These are phyloP conservation scores for Scedosporium boydii DNA, from an alignment of 2,329 filamentous ascomycete genomes.

Conservation along the genomic window DNA sequence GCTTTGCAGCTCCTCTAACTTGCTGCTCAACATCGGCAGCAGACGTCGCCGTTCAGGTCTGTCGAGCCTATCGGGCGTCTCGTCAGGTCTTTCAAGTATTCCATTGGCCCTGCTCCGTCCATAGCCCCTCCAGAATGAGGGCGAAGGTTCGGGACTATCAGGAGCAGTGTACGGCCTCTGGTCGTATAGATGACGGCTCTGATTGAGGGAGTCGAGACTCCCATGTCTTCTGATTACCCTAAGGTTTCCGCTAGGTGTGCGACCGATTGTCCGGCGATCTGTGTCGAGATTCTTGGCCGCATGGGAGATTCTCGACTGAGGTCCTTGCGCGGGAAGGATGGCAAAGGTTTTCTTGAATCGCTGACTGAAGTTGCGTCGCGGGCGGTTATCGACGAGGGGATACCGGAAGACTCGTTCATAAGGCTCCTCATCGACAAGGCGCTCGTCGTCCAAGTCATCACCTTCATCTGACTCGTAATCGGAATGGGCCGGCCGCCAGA, in stretches of 20 bases:
- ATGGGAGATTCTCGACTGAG: slow-evolving; percentile 24
- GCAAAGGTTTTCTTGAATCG: slow-evolving; percentile 51
- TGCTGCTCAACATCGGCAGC: slow-evolving; percentile 29
- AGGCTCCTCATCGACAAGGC: slow-evolving; percentile 23
- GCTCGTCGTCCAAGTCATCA: slow-evolving; percentile 17
- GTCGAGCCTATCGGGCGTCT: slow-evolving; percentile 13
- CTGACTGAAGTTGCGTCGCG: slow-evolving; percentile 37
- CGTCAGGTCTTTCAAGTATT: background rate
- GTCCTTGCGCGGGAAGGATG: slow-evolving; percentile 42
- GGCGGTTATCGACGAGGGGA: slow-evolving; percentile 39
- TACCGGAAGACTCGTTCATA: slow-evolving; percentile 34
- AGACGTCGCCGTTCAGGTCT: slow-evolving; percentile 13
- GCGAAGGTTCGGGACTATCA: background rate
- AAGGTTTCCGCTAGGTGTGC: slow-evolving; percentile 50
- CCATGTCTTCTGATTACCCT: slow-evolving; percentile 45
- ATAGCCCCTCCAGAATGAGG: slow-evolving; percentile 5
- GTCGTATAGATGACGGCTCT: slow-evolving; percentile 10
- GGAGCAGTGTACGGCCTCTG: slow-evolving; percentile 24
- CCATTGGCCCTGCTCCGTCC: background rate
- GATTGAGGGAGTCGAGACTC: slow-evolving; percentile 34
- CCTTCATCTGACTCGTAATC: slow-evolving; percentile 16
- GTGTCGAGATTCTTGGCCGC: slow-evolving; percentile 24
- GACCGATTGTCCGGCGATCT: slow-evolving; percentile 48
- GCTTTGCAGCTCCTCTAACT: slow-evolving; percentile 41
- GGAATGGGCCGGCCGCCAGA: slow-evolving; percentile 48